Evolutionary conservation across 208 protist species (phyloP), one percentile per base, ranked within the genome.

Genomic region (Leishmania arabica): DNA sequence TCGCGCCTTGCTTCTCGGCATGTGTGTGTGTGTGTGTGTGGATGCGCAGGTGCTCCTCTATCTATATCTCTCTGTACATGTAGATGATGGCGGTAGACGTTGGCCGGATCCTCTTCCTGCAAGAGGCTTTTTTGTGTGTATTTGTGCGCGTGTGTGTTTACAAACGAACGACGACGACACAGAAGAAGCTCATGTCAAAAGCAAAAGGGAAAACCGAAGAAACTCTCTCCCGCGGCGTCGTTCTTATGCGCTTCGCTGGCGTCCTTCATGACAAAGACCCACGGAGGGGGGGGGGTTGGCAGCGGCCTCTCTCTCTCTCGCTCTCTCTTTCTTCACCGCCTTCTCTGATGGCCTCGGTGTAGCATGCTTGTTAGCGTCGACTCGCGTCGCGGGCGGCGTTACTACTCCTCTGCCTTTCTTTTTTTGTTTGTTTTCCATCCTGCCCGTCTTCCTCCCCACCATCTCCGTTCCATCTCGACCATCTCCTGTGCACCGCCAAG

Each of bases 381-480:
- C n/a, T 72, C 49, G 7, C 31, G 51, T 49, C 76, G 27, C 62
- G 65, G 49, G 76, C 79, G 47, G 47, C 34, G 4, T 42, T 49
- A 69, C 76, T 73, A 17, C 60, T 69, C 58, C 51, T 83, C 73
- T 1, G 40, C 40, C 54, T 31, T 53, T 68, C 9, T 75, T 40
- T n/a, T 40, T 56, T 53, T 1, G 15, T 17, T 47, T 0, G 51
- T 0, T 64, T 11, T 64, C 7, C 7, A 64, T 19, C 42, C 70
- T 75, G 1, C 2, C 45, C 45, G 15, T 27, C 40, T 66, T 37
- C 15, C 65, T 24, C 79, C 42, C 53, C 17, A 34, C 77, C 34
- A 6, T n/a, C 15, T 3, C 73, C 24, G 24, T 21, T 60, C 15
- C 21, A 37, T 65, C 19, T 24, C 70, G 27, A 31, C 27, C 58